These are phyloP conservation scores for Rubus idaeus DNA, from an alignment of 306 rosid species.

Conservation along the genomic window DNA sequence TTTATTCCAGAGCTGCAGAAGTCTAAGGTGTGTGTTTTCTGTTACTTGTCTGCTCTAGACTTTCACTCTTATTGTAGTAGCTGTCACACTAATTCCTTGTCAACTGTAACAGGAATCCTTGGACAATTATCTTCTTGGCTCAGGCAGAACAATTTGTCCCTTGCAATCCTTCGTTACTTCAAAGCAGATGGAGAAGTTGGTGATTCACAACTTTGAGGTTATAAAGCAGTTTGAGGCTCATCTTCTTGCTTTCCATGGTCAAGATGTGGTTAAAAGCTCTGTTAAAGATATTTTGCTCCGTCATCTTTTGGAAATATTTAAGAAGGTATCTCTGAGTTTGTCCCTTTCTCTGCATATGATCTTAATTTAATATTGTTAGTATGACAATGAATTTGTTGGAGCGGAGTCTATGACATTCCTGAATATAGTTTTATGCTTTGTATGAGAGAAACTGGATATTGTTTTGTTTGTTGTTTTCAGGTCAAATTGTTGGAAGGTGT, in stretches of 20 bases:
- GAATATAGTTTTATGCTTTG: background rate
- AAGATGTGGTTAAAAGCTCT: slow-evolving; percentile 43
- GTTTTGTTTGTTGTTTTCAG: slow-evolving; percentile 35
- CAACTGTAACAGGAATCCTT: slow-evolving; percentile 59
- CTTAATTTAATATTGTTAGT: background rate
- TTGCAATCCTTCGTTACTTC: slow-evolving; percentile 45
- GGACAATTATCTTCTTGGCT: slow-evolving; percentile 63
- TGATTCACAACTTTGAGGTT: slow-evolving; percentile 53
- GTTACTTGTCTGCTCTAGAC: slow-evolving; percentile 25
- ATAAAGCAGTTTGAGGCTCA: slow-evolving; percentile 46
- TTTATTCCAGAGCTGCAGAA: slow-evolving; percentile 54
- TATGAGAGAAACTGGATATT: background rate
- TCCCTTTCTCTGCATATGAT: background rate
- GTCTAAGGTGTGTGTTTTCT: slow-evolving; percentile 61
- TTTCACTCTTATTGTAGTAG: slow-evolving; percentile 16
- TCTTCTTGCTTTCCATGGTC: slow-evolving; percentile 36
- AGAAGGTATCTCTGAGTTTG: slow-evolving; percentile 48
- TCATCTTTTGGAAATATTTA: slow-evolving; percentile 53
- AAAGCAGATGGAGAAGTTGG: slow-evolving; percentile 56
- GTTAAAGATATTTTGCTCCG: slow-evolving; percentile 51
- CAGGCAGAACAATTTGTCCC: slow-evolving; percentile 34
- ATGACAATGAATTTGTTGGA: background rate
- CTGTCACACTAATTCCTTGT: slow-evolving; percentile 23
- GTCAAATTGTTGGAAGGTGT: slow-evolving; percentile 57
- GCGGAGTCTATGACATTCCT: background rate